These are phyloP conservation scores for Ustilago nuda DNA, from an alignment of 1,284 basidiomycete genomes.

Conservation along the genomic window DNA sequence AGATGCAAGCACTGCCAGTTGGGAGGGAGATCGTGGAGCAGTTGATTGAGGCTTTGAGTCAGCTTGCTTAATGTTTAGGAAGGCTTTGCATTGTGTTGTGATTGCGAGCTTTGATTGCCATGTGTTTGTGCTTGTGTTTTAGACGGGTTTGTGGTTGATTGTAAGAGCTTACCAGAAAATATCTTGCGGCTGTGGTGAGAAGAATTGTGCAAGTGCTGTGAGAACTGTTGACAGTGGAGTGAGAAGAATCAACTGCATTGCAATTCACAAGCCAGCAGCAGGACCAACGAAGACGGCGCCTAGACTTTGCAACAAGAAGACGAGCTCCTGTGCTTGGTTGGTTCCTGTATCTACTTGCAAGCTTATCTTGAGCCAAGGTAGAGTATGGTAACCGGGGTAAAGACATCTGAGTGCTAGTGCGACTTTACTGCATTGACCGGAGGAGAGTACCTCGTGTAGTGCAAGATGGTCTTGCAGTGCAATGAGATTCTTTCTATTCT, in stretches of 20 bases:
- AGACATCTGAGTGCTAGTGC: conserved; percentile 24
- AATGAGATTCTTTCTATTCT: conserved; percentile 19
- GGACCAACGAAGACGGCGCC: conserved; percentile 25
- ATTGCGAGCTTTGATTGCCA: too few species aligned
- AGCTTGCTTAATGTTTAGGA: conserved; percentile 14
- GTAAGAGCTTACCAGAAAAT: too few species aligned
- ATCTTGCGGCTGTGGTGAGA: too few species aligned
- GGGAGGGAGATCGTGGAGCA: conserved; percentile 35
- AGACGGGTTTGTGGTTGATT: too few species aligned
- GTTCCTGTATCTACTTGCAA: background rate
- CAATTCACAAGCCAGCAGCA: conserved; percentile 9
- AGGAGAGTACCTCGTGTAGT: background rate
- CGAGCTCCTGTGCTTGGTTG: background rate
- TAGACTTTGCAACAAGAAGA: conserved; percentile 17
- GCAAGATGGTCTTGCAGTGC: conserved; percentile 14
- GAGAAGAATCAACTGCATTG: background rate
- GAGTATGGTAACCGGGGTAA: conserved; percentile 21
- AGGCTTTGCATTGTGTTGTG: background rate
- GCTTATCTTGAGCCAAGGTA: conserved; percentile 19
- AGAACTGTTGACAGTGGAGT: too few species aligned
- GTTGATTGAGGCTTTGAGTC: conserved; percentile 30
- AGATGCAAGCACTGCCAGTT: conserved; percentile 23
- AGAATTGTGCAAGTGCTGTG: too few species aligned
- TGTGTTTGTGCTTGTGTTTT: too few species aligned
- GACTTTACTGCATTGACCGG: conserved; percentile 14